Evolutionary conservation across 805 yeast species (phyloP).

Genomic region (Saccharomycopsis selenospora): DNA sequence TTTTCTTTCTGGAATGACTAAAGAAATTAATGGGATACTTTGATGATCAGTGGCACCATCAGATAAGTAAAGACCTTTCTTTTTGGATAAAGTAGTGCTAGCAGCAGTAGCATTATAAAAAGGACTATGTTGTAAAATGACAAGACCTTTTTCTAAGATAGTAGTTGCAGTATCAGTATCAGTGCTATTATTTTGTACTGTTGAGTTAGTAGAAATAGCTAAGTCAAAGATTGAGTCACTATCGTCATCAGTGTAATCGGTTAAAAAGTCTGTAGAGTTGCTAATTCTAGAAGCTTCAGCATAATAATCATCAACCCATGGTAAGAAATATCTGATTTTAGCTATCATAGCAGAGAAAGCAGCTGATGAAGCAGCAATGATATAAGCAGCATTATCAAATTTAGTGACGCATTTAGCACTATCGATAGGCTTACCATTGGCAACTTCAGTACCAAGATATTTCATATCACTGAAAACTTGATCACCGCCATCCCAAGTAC

Average conservation of each 20-base stretch:
- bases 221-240: conserved; percentile 54
- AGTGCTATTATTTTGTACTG: conserved; percentile 27
- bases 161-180: too few relatives aligned
- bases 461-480: conserved; percentile 56
- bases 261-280: too few relatives aligned
- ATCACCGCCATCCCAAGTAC: conserved; percentile 81
- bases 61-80: conserved; percentile 43
- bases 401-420: conserved; percentile 51
- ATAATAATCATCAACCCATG: conserved; percentile 35
- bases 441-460: conserved; percentile 61
- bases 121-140: conserved; percentile 68
- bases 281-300: conserved; percentile 77
- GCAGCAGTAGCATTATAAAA: conserved; percentile 35
- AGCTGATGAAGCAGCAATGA: conserved; percentile 83
- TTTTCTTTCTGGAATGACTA: conserved; percentile 49
- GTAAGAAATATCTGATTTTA: conserved; percentile 20
- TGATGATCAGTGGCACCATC: conserved; percentile 70
- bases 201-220: conserved; percentile 43
- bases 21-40: conserved; percentile 54
- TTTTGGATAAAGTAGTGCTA: conserved; percentile 32
- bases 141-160: conserved; percentile 24
- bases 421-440: conserved; percentile 47
- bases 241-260: too few relatives aligned
- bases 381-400: conserved; percentile 73
- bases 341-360: conserved; percentile 49